A percentile compares a stretch with the other conserved stretches of the same genome.
These are phyloP conservation scores for Xerocomellus intermedius DNA, from an alignment of 768 basidiomycete genomes.

Conservation along the genomic window DNA sequence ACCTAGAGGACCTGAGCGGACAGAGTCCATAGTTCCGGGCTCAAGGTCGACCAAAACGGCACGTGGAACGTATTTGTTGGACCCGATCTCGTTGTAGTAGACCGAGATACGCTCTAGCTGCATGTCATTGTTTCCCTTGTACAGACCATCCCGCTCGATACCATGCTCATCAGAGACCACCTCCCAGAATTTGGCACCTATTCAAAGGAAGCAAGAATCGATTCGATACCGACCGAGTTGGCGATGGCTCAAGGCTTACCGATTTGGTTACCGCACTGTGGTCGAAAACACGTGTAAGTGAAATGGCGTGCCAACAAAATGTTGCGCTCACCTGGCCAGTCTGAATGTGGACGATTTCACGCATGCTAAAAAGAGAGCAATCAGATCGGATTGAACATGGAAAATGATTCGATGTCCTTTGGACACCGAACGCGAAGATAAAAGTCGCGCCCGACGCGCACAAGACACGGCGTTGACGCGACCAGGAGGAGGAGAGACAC, in stretches of 20 bases:
- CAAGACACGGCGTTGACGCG: constrained; percentile 25
- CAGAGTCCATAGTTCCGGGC: constrained; percentile 94
- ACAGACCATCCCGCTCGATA: constrained; percentile 88
- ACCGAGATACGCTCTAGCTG: constrained; percentile 98
- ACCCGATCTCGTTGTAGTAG: constrained; percentile 95
- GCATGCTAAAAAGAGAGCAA: constrained; percentile 63
- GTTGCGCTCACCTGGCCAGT: constrained; percentile 81
- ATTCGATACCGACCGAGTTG: constrained; percentile 13
- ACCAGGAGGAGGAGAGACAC: constrained; percentile 20
- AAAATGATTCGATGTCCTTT: constrained; percentile 15
- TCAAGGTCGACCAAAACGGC: constrained; percentile 97
- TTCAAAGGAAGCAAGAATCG: constrained; percentile 19
- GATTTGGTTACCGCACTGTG: constrained; percentile 98
- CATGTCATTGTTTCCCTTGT: constrained; percentile 91
- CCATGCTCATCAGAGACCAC: constrained; percentile 98
- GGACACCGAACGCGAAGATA: constrained; percentile 18
- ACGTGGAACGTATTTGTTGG: constrained; percentile 97
- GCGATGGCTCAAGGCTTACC: constrained; percentile 51
- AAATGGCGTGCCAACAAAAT: constrained; percentile 1
- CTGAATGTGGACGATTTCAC: constrained; percentile 99
- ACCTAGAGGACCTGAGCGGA: constrained; percentile 88
- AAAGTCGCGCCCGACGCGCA: constrained; percentile 28
- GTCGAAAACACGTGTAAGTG: constrained; percentile 32
- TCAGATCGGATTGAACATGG: constrained; percentile 22
- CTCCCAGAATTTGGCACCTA: constrained; percentile 97